These are phyloP conservation scores for Coccomyxa subellipsoidea DNA, from an alignment of 163 green algal species.

Conservation along the genomic window DNA sequence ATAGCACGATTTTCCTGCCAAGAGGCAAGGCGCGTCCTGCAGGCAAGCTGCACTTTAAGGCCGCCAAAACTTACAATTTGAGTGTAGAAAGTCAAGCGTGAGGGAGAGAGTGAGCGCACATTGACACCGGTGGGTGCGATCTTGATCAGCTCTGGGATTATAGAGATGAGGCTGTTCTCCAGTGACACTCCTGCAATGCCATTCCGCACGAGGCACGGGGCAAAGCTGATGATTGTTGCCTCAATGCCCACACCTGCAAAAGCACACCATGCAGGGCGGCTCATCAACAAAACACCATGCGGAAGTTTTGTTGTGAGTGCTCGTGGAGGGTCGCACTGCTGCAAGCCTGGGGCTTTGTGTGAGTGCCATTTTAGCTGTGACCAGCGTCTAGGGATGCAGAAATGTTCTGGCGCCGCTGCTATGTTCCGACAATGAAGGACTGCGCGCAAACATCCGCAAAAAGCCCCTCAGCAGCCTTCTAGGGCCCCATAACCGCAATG, in stretches of 20 bases:
- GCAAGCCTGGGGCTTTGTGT: too few relatives aligned
- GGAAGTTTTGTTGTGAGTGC: background rate
- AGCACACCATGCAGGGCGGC: background rate
- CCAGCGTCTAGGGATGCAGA: too few relatives aligned
- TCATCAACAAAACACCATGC: background rate
- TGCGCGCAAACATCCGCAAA: too few relatives aligned
- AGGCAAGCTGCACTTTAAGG: background rate
- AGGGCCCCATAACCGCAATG: too few relatives aligned
- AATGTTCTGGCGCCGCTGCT: too few relatives aligned
- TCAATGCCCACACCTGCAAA: background rate
- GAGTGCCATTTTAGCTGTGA: too few relatives aligned
- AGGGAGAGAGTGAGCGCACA: background rate
- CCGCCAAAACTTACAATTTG: background rate
- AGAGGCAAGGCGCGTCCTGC: background rate
- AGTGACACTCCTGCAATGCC: background rate
- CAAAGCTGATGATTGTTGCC: background rate
- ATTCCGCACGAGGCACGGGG: background rate
- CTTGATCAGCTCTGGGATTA: conserved; percentile 1
- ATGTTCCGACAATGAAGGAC: too few relatives aligned
- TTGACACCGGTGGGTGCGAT: background rate
- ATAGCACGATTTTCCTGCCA: too few relatives aligned
- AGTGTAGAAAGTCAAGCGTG: background rate
- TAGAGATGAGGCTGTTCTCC: conserved; percentile 10
- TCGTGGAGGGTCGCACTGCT: too few relatives aligned
- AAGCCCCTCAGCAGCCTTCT: too few relatives aligned